Base-by-base conservation (phyloP, 1,139 yeast genomes). In the Hansenula lynferdii region DNA sequence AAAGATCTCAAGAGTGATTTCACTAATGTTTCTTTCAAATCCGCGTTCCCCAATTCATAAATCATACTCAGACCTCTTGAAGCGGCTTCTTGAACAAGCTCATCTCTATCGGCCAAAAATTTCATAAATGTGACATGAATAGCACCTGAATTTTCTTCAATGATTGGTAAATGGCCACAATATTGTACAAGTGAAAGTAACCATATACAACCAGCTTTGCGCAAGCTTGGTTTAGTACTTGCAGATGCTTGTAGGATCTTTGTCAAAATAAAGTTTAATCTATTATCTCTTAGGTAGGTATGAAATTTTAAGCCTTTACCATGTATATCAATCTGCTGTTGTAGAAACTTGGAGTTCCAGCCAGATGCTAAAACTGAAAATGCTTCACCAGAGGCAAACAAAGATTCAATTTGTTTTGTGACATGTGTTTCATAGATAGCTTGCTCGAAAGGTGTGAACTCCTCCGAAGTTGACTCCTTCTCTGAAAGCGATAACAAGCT, bases 141-240 rank as follows among this genome's bases (percentile, higher is more conserved):
- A 29, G 70, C 74, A 6, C 72, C 61, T 2, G 86, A 64, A 16
- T 64, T 64, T 2, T 61, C 64, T 39, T 63, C 59, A 1, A 85
- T 62, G 0, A 58, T 58, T 0, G 66, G 54, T 7, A 70, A 56
- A 33, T 73, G 69, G 3, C 82, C 79, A 55, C 90, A 80, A 51
- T 76, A 85, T 53, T 87, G 95, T 8, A 80, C 81, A 34, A 89
- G 53, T 1, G 96, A 83, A 16, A 92, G 66, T 17, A 92, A 65
- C 95, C 97, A 89, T 29, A 90, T 75, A 60, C 96, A 86, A 0
- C 90, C 77, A 2, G 92, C 85, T 48, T 75, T 82, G 44, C 94
- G 69, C 33, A 83, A 58, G 2, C 81, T 62, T 1, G 96, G 97
- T 48, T 85, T 85, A 0, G 95, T 75, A 17, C 75, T 66, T 9